Base-by-base conservation (phyloP, 2,329 filamentous ascomycete species). In the Scedosporium dehoogii region DNA sequence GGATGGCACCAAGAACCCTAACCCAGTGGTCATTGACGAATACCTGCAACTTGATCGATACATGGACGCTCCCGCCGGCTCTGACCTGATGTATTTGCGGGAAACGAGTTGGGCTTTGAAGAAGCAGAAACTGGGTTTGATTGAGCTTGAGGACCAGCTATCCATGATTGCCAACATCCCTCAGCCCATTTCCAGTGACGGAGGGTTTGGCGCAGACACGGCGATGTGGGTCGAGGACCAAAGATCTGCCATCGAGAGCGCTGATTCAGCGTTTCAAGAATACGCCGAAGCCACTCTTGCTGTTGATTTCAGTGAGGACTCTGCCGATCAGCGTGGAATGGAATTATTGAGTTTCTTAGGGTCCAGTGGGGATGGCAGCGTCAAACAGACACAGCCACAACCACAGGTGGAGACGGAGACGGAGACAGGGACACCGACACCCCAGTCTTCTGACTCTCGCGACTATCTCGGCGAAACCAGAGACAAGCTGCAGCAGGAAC, bases 1-100 rank as follows among this genome's bases (percentile, higher is more conserved):
- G 59, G 87, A 91, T 66, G 81, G 82, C 6, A 81, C 81, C 53
- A 96, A 96, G 70, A 91, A 92, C 29, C 85, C 85, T 61, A 86
- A 92, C 64, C 85, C 90, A 10, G 83, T 99, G 12, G 81, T 85
- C 21, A 85, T 99, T n/a, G 86, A 88, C 4, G 88, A 94, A 66
- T 87, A 82, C 1, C 81, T 99, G 12, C 96, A 90, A 70, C 79
- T 99, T 61, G 94, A 97, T 73, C 85, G 92, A 29, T 99, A 96
- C 73, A 88, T 92, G 81, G 86, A 91, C 64, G 83, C 84, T 4
- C 78, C 81, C 1, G 78, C 80, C 4, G 80, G 85, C 48, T 83
- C 86, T 2, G 75, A 81, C 1, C 76, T 91, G 2, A 83, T 90
- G 71, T 76, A 81, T 53, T 79, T 83, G 53, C 85, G 91, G 29